Evolutionary conservation across 1,284 basidiomycete species (phyloP), one percentile per base, ranked within the genome.

Genomic region (Cryptococcus sp.): DNA sequence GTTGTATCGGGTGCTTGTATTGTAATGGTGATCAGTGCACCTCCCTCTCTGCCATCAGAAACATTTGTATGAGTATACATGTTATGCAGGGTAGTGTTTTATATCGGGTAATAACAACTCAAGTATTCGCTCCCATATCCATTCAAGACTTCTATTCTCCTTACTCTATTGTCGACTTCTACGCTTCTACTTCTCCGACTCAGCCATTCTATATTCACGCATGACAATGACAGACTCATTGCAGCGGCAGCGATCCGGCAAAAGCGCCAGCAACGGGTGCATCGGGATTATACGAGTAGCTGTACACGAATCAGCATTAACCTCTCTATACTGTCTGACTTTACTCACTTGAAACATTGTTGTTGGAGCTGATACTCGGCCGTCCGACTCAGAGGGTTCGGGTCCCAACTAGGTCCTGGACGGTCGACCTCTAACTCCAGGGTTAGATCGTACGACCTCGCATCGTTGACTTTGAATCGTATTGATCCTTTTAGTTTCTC

Each of bases 301-400:
- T 64, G 29, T 4, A 23, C 20, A 23, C 29, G 5, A 50, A 22
- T 6, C 16, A 16, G 40, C 29, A 22, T 19, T 38, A 11, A n/a
- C n/a, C n/a, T 19, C 22, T 43, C 22, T 2, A 34, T 13, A 10
- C 29, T 7, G 11, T 38, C 20, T 6, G 5, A 46, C 8, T 22
- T 54, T 10, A 17, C 25, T 67, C 63, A 77, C 74, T 78, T 78
- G 68, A 77, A 77, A 44, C 70, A 73, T 58, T 78, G 77, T 58
- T 77, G 74, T 20, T 71, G 65, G 3, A 78, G 64, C 50, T 74
- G 67, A 58, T 70, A 77, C 23, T 66, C 66, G 7, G 73, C 72
- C 6, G 51, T 64, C 7, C 76, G 53, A 45, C 62, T 55, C 22
- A 76, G 54, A 1, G 72, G 72, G 43, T 73, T 70, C n/a, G 68